These are phyloP conservation scores for Xylaria arbuscula DNA, from an alignment of 2,329 filamentous ascomycete species.

Conservation along the genomic window DNA sequence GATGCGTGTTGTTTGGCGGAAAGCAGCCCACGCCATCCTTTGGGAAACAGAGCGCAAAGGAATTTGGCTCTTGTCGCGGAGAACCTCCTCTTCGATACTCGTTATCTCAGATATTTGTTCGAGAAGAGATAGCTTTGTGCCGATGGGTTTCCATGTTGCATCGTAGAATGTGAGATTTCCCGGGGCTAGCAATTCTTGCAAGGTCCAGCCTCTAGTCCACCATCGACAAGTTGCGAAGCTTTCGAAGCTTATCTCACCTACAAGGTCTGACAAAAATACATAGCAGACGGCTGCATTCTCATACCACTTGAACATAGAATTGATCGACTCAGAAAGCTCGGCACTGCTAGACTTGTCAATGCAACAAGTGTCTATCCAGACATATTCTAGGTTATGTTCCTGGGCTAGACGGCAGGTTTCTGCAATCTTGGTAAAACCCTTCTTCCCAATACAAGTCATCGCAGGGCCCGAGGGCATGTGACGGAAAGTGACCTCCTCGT, in stretches of 20 bases:
- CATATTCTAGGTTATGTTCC: conserved; percentile 32
- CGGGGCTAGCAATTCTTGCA: conserved; percentile 43
- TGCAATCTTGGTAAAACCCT: conserved; percentile 36
- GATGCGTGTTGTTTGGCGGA: conserved; percentile 40
- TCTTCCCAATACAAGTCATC: conserved; percentile 4
- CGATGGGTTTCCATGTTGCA: conserved; percentile 35
- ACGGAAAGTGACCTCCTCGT: conserved; percentile 36
- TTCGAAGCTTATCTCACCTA: conserved; percentile 27
- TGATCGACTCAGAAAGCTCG: conserved; percentile 42
- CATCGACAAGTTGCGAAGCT: conserved; percentile 39
- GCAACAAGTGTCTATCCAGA: conserved; percentile 44
- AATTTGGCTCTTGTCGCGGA: conserved; percentile 23
- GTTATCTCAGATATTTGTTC: conserved; percentile 36
- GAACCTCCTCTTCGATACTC: conserved; percentile 28
- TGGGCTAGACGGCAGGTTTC: conserved; percentile 37
- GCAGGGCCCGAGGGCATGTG: conserved; percentile 35
- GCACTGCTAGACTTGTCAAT: conserved; percentile 43
- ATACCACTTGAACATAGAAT: conserved; percentile 43
- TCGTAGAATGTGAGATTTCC: conserved; percentile 38
- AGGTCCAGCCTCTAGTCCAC: conserved; percentile 42
- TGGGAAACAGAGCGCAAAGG: conserved; percentile 28
- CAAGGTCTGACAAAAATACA: conserved; percentile 38
- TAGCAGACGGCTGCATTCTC: conserved; percentile 37
- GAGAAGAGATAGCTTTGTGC: conserved; percentile 35
- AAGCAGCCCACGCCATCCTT: conserved; percentile 45